Conservation (phyloP, 768 basidiomycete genomes). For the Thelephora aurantiotincta region DNA sequence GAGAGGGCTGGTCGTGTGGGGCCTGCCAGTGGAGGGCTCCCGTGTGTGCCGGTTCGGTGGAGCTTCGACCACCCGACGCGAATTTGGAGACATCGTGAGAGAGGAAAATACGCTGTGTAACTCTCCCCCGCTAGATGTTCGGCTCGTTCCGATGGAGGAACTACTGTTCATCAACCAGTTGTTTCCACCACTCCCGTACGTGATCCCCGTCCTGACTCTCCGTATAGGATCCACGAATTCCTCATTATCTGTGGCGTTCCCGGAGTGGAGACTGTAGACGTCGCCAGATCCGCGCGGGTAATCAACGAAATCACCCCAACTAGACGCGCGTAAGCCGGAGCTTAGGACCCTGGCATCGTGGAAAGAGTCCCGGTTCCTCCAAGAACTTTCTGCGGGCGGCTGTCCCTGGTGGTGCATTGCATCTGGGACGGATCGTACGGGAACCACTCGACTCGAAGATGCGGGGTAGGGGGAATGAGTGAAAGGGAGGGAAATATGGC, state of each 20-base stretch:
- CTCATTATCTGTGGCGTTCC: constrained; percentile 22
- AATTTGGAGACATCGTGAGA: constrained; percentile 18
- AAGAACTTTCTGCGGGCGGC: not conserved
- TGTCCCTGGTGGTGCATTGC: not conserved
- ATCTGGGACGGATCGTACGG: constrained; percentile 11
- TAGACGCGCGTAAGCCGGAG: constrained; percentile 45
- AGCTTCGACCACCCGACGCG: constrained; percentile 13
- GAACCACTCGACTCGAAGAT: constrained; percentile 35
- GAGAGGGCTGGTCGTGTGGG: constrained; percentile 24
- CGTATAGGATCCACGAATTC: constrained; percentile 36
- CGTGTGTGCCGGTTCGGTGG: constrained; percentile 6
- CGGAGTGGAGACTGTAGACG: constrained; percentile 29
- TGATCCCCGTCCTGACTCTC: constrained; percentile 34
- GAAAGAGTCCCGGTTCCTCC: constrained; percentile 11
- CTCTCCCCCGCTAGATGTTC: constrained; percentile 4
- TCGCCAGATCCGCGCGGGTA: constrained; percentile 24
- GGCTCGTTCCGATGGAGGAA: constrained; percentile 12
- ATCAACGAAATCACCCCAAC: constrained; percentile 42
- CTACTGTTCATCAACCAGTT: constrained; percentile 15
- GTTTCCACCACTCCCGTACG: constrained; percentile 8
- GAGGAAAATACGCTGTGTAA: constrained; percentile 9
- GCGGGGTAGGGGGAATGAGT: constrained; percentile 7
- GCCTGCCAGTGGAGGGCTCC: constrained; percentile 7
- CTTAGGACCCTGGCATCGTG: constrained; percentile 18
- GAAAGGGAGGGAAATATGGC: constrained; percentile 1